Evolutionary conservation across 768 basidiomycete genomes (phyloP), one percentile per base, ranked within the genome.

Genomic region (Leccinellum albellum): DNA sequence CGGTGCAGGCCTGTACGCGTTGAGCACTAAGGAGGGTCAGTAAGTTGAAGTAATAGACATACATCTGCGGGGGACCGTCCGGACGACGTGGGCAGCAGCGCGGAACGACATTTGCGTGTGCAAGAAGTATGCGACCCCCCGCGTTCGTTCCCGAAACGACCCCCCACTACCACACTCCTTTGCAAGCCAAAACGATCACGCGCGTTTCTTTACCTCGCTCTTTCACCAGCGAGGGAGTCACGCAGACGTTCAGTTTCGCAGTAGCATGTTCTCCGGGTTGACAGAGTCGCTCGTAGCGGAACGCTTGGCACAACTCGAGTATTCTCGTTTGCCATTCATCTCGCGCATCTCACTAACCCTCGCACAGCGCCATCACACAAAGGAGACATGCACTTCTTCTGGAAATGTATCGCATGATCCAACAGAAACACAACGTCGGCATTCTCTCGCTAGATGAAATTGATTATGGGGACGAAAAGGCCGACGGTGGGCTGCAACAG

Each of bases 321-420:
- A 51, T 13, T 9, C 6, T 51, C 48, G 44, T 44, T 46, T 32
- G 15, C 28, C 26, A 13, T 50, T 23, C 32, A 17, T 57, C 51
- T 49, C 37, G 13, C 9, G 45, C 10, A 13, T 20, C 23, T 24
- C 8, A 20, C 50, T 42, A 3, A 61, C 33, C 9, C 24, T 23
- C 35, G 51, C 58, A 20, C 60, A 91, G 89, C 68, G 78, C 76
- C 61, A 85, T 91, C 60, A 72, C 83, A 45, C 72, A 78, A 48
- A 84, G 83, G 62, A 78, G 89, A 70, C 86, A 88, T 84, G 84
- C 76, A 53, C 79, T 90, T 50, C 79, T 91, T 68, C 78, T 79
- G 44, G 82, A 90, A 69, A 84, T 91, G 83, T 87, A 82, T 73
- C 72, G 74, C 52, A 81, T 91, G 76, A 78, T 89, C 50, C 79